Conservation (phyloP, 768 basidiomycete genomes). For the Multifurca ochricompacta region DNA sequence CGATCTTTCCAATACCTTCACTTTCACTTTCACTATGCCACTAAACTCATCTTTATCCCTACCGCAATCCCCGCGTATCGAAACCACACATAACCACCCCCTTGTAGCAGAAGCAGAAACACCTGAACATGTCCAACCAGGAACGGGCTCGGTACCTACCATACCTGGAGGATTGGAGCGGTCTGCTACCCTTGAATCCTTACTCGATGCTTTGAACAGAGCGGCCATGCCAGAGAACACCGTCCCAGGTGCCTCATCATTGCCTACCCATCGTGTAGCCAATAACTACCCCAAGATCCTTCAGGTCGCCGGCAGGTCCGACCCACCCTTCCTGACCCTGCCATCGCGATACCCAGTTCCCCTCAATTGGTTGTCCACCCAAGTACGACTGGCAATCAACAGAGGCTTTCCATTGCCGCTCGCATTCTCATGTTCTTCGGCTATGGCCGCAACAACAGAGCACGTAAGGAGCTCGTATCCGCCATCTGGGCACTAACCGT, state of each 20-base stretch:
- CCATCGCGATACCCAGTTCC: background rate
- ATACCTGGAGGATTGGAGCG: background rate
- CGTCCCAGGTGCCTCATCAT: background rate
- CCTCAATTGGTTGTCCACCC: background rate
- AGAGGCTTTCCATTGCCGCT: constrained; percentile 8
- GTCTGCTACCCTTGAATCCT: background rate
- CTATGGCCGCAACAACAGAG: constrained; percentile 43
- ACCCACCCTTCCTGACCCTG: background rate
- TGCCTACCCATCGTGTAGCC: background rate
- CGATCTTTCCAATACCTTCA: background rate
- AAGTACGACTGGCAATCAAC: background rate
- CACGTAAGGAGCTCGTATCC: constrained; percentile 46
- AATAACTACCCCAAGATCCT: background rate
- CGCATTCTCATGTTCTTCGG: constrained; percentile 39
- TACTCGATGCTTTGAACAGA: constrained; percentile 5
- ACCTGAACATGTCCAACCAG: constrained; percentile 2
- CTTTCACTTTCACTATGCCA: background rate
- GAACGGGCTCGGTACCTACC: background rate
- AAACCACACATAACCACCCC: background rate
- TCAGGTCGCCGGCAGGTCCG: background rate
- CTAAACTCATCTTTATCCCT: background rate
- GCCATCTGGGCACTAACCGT: constrained; percentile 45
- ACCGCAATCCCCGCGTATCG: background rate
- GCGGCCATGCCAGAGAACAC: background rate
- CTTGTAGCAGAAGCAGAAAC: background rate